These are phyloP conservation scores for Pythium aquatile DNA, from an alignment of 352 stramenopile species.

Conservation along the genomic window DNA sequence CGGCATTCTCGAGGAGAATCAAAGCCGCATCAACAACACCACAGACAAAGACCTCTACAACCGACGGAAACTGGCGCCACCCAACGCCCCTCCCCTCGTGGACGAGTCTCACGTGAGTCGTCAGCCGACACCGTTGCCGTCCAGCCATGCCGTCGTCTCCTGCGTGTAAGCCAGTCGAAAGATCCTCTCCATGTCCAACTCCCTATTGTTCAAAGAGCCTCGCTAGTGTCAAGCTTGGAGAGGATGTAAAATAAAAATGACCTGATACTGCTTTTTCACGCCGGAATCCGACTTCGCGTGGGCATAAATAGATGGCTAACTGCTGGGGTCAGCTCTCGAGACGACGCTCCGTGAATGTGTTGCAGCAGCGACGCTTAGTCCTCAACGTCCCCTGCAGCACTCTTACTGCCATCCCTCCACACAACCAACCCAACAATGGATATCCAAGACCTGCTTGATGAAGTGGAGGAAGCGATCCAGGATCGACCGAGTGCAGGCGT, in stretches of 20 bases:
- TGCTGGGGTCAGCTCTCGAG: background rate
- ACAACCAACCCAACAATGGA: slow-evolving; percentile 36
- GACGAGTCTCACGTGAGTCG: slow-evolving; percentile 22
- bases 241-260: background rate
- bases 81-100: slow-evolving; percentile 18
- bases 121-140: slow-evolving; percentile 9
- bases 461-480: slow-evolving; percentile 68
- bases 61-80: slow-evolving; percentile 17
- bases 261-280: background rate
- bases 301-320: slow-evolving; percentile 2
- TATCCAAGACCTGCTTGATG: slow-evolving; percentile 68
- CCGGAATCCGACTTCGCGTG: background rate
- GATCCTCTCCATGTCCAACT: background rate
- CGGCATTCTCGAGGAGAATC: slow-evolving; percentile 44
- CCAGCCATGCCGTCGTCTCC: slow-evolving; percentile 17
- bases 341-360: background rate
- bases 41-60: slow-evolving; percentile 2
- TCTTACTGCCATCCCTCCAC: background rate
- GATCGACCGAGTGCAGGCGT: slow-evolving; percentile 16
- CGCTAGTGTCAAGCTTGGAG: background rate
- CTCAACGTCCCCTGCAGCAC: background rate
- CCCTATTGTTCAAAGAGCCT: background rate
- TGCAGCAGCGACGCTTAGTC: background rate
- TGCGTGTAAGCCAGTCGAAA: slow-evolving; percentile 10
- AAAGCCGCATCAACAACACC: slow-evolving; percentile 1